Percentiles rank a stretch among this genome's conserved stretches.
These are phyloP conservation scores for Heritiera littoralis DNA, from an alignment of 345 rosid genomes.

Conservation along the genomic window DNA sequence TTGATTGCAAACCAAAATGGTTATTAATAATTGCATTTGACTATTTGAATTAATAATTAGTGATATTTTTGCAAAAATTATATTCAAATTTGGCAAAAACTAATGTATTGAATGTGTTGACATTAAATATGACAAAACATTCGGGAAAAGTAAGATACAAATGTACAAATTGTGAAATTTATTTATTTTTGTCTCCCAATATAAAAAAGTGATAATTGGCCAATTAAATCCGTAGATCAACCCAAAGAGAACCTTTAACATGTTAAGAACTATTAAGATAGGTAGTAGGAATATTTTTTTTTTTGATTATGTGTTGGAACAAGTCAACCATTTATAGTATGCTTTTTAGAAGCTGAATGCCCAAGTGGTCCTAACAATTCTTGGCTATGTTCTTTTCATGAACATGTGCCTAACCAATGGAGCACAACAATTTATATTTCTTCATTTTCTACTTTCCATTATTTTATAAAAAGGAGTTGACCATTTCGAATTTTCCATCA, in stretches of 20 bases:
- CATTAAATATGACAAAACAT: too few relatives aligned
- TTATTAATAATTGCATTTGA: too few relatives aligned
- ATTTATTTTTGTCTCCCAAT: too few relatives aligned
- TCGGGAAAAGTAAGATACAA: too few relatives aligned
- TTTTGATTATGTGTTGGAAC: neutral
- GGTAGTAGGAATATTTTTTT: neutral
- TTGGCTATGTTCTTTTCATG: neutral
- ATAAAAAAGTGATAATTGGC: too few relatives aligned
- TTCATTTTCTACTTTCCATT: neutral
- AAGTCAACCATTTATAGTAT: constrained; percentile 1
- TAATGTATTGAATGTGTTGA: too few relatives aligned
- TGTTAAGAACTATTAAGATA: neutral
- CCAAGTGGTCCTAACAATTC: constrained; percentile 7
- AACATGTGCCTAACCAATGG: neutral
- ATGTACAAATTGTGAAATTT: too few relatives aligned
- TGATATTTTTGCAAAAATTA: too few relatives aligned
- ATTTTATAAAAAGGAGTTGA: neutral
- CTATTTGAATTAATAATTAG: neutral
- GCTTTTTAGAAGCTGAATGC: neutral
- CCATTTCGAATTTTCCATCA: too few relatives aligned
- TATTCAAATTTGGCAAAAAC: too few relatives aligned
- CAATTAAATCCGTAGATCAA: neutral
- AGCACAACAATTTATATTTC: neutral
- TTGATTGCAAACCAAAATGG: too few relatives aligned
- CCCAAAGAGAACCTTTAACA: neutral